Percentiles rank a stretch among this genome's conserved stretches.
phyloP scores from a whole-genome alignment of 345 rosid genomes.

The Eutrema japonicum region DNA sequence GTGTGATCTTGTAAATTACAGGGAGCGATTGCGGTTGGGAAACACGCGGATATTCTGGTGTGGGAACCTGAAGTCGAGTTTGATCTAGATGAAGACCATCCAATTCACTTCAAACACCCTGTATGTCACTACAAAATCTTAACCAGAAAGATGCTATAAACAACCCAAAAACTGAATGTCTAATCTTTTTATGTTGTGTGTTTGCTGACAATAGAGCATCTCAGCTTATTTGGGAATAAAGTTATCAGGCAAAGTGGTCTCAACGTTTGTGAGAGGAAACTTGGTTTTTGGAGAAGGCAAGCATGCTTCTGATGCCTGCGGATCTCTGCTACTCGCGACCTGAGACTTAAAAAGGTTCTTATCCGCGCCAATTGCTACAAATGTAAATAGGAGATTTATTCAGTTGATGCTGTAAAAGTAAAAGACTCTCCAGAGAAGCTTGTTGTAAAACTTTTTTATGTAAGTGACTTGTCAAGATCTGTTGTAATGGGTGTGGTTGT shows the following conservation, averaged over 20 bases:
- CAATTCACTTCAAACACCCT: slow-evolving; percentile 69
- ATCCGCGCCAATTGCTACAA: neutral
- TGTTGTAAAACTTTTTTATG: neutral
- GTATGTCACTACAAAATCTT: slow-evolving; percentile 45
- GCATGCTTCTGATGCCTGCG: slow-evolving; percentile 86
- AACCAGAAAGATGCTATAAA: slow-evolving; percentile 10
- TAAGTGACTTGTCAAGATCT: neutral
- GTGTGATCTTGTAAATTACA: slow-evolving; percentile 36
- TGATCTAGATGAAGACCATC: slow-evolving; percentile 64
- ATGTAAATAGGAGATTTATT: slow-evolving; percentile 20
- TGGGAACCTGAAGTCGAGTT: slow-evolving; percentile 88
- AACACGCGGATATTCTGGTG: slow-evolving; percentile 74
- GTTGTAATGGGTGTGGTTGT: neutral
- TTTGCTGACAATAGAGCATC: slow-evolving; percentile 55
- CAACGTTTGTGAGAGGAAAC: slow-evolving; percentile 89
- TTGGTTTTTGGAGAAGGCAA: slow-evolving; percentile 77
- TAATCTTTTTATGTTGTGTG: slow-evolving; percentile 15
- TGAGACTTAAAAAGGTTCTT: slow-evolving; percentile 29
- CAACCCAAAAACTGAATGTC: neutral
- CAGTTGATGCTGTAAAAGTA: slow-evolving; percentile 22
- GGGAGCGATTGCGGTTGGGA: slow-evolving; percentile 80
- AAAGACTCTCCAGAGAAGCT: slow-evolving; percentile 18
- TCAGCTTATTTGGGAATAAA: slow-evolving; percentile 87
- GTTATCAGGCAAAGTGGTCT: slow-evolving; percentile 75
- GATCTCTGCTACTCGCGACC: slow-evolving; percentile 62